Base-by-base conservation (phyloP, 257 asterid species). In the Solanum chmielewskii region DNA sequence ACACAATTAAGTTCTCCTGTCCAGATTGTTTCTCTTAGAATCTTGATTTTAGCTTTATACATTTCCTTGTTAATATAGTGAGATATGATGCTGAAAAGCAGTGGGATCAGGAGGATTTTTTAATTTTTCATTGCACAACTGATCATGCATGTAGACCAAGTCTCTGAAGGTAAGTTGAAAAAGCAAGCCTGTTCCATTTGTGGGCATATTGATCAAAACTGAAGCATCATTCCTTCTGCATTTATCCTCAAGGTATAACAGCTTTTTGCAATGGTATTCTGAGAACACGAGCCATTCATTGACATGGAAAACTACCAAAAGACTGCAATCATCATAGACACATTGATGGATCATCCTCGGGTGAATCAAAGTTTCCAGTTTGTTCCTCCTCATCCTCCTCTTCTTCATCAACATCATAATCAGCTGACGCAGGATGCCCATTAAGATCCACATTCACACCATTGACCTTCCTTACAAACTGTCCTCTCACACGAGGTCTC, bases 401-500 rank as follows among this genome's bases (percentile, higher is more conserved):
- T 11, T 88, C 92, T 18, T 84, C 91, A 4, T 89, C 89, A 82
- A 93, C 95, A 31, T 95, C 97, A 70, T 92, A 92, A 86, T 91
- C 98, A 7, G 90, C 91, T 25, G 93, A 91, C 66, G 95, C 96
- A 11, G 99, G 99, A 69, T 88, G 95, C 59, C 98, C 99, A 78
- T 95, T 94, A 44, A 95, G 98, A 93, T 96, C 98, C 83, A 97
- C 95, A 44, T 59, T 76, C 70, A 94, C 83, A 31, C 98, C 99
- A 31, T 95, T 94, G 5, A 91, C 91, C 92, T 95, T 97, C 93
- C 99, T 92, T 85, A 96, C 99, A 90, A 97, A 97, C 88, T 96
- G 99, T 87, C 99, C 99, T 90, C 93, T 91, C 81, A 96, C 87
- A 62, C 98, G 98, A 87, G 99, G 99, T 75, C 99, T 94, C 83